A percentile compares a stretch with the other conserved stretches of the same genome.
These are phyloP conservation scores for Mycena vitilis DNA, from an alignment of 768 basidiomycete genomes.

Conservation along the genomic window DNA sequence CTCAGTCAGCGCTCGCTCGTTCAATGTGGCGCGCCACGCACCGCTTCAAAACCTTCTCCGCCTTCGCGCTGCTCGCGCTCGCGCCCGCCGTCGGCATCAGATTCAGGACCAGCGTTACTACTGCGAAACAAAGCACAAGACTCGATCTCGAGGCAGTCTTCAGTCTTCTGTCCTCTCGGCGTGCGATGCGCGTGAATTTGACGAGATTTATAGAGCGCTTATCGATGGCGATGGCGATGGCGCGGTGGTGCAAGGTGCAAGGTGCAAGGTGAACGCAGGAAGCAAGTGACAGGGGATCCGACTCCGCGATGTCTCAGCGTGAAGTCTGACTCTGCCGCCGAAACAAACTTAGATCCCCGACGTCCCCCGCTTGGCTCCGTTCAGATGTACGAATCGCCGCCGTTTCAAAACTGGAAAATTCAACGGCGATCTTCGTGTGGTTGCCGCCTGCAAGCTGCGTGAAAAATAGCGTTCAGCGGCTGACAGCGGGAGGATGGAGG, in stretches of 20 bases:
- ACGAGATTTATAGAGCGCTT: not conserved
- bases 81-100: constrained; percentile 24
- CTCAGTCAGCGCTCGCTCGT: constrained; percentile 13
- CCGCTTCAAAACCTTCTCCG: constrained; percentile 57
- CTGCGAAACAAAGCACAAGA: constrained; percentile 4
- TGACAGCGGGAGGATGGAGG: too few relatives aligned
- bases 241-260: too few relatives aligned
- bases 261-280: not conserved
- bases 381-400: not conserved
- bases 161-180: too few relatives aligned
- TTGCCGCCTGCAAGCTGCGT: too few relatives aligned
- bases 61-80: constrained; percentile 11
- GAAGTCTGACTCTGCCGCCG: too few relatives aligned
- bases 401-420: not conserved
- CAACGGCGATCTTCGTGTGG: not conserved
- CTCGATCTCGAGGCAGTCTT: constrained; percentile 5
- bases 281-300: constrained; percentile 18
- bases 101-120: not conserved
- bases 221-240: constrained; percentile 14
- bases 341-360: not conserved
- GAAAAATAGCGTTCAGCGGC: too few relatives aligned
- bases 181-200: too few relatives aligned
- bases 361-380: not conserved
- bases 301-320: too few relatives aligned
- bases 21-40: constrained; percentile 34